Evolutionary conservation across 2,329 filamentous ascomycete genomes (phyloP).

Genomic region (Talaromyces sp.): DNA sequence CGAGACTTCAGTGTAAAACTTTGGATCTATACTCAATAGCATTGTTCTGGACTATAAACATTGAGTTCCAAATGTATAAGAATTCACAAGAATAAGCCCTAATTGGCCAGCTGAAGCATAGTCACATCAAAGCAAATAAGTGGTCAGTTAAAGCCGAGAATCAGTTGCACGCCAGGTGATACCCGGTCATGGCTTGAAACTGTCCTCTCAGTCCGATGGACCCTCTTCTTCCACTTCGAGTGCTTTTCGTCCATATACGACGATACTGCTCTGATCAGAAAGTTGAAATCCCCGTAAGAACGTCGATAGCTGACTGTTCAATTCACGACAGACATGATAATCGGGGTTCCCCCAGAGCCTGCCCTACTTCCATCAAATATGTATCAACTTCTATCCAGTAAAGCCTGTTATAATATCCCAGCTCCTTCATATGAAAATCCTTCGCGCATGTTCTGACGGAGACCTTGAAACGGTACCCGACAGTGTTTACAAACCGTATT

Average conservation of each 20-base stretch:
- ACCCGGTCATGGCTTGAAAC: not conserved
- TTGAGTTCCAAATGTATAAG: not conserved
- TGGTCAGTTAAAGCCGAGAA: not conserved
- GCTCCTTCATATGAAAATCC: constrained; percentile 17
- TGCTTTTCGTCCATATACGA: constrained; percentile 11
- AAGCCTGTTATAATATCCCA: constrained; percentile 3
- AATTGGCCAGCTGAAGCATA: not conserved
- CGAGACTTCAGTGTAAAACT: not conserved
- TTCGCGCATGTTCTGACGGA: constrained; percentile 18
- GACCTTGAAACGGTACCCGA: constrained; percentile 13
- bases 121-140: not conserved
- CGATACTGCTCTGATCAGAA: constrained; percentile 10
- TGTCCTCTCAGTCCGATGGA: not conserved
- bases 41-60: not conserved
- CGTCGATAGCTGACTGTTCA: constrained; percentile 1
- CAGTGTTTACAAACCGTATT: constrained; percentile 15
- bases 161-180: not conserved
- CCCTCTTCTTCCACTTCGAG: not conserved
- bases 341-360: not conserved
- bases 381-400: constrained; percentile 15
- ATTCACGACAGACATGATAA: constrained; percentile 16
- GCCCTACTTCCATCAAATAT: constrained; percentile 13
- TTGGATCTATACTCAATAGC: not conserved
- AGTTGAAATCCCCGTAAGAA: not conserved
- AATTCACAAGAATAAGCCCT: not conserved